Evolutionary conservation across 2,329 filamentous ascomycete species (phyloP).

Genomic region (Alternaria metachromatica): DNA sequence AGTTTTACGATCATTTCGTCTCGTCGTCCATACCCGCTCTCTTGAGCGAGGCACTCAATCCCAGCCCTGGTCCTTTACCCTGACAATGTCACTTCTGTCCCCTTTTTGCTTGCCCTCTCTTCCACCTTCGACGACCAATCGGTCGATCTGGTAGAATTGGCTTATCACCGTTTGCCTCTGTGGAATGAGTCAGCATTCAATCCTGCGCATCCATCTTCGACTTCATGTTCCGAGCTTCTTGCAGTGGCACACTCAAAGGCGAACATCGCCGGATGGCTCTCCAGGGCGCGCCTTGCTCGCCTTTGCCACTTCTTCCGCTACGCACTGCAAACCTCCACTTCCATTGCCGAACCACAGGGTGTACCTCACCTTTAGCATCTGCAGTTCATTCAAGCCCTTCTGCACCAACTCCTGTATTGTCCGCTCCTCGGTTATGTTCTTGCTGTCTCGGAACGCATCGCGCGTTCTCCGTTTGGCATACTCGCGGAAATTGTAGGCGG

Average conservation of each 20-base stretch:
- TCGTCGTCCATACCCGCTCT: constrained; percentile 2
- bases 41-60: not conserved
- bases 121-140: constrained; percentile 88
- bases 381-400: constrained; percentile 83
- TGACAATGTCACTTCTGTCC: constrained; percentile 68
- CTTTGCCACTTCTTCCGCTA: not conserved
- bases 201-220: not conserved
- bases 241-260: not conserved
- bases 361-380: constrained; percentile 79
- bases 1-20: constrained; percentile 14
- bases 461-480: constrained; percentile 90
- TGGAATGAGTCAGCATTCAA: constrained; percentile 47
- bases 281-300: not conserved
- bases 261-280: constrained; percentile 3
- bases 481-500: constrained; percentile 96
- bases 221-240: not conserved
- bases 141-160: constrained; percentile 91
- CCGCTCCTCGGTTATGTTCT: constrained; percentile 73
- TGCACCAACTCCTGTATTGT: constrained; percentile 88
- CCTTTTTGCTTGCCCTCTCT: constrained; percentile 78
- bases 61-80: constrained; percentile 72
- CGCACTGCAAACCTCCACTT: not conserved
- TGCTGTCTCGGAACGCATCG: constrained; percentile 88
- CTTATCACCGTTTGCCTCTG: constrained; percentile 95
- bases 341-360: not conserved